Conservation (phyloP, 164 flowering plant species). For the Aristolochia contorta region DNA sequence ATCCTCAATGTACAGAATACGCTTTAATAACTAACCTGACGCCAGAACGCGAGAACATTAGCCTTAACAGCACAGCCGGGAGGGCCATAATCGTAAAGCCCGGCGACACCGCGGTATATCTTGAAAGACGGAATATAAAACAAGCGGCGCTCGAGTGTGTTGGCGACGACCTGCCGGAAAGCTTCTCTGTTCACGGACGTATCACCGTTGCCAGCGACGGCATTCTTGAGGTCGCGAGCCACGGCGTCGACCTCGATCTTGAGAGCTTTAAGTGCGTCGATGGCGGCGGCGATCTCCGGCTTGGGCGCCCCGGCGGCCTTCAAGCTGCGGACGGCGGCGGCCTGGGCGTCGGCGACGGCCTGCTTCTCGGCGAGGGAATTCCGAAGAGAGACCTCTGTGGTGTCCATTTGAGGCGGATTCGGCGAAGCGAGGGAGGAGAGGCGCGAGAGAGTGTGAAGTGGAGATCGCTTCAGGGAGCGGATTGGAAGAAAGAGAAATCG, state of each 20-base stretch:
- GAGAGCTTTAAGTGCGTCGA: slow-evolving; percentile 33
- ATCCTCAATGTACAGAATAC: too few species aligned
- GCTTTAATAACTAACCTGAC: slow-evolving; percentile 41
- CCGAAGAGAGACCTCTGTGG: slow-evolving; percentile 41
- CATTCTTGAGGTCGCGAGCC: slow-evolving; percentile 34
- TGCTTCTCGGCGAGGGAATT: slow-evolving; percentile 35
- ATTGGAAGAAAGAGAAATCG: too few species aligned
- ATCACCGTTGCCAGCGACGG: slow-evolving; percentile 13
- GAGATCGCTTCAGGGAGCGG: too few species aligned
- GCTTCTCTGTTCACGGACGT: slow-evolving; percentile 36
- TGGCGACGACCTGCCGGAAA: slow-evolving; percentile 61
- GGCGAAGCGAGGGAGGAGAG: background rate
- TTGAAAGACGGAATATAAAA: slow-evolving; percentile 85
- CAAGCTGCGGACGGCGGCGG: slow-evolving; percentile 22
- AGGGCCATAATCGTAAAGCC: slow-evolving; percentile 90
- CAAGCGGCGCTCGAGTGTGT: slow-evolving; percentile 75
- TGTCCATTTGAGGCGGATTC: slow-evolving; percentile 19
- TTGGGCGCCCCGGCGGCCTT: slow-evolving; percentile 2
- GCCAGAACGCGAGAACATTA: slow-evolving; percentile 89
- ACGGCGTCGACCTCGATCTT: slow-evolving; percentile 42
- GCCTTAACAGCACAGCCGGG: slow-evolving; percentile 92
- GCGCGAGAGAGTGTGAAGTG: too few species aligned
- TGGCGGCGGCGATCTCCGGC: slow-evolving; percentile 38
- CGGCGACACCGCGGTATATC: slow-evolving; percentile 91
- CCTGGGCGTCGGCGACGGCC: slow-evolving; percentile 37